These are phyloP conservation scores for Panicum miliaceum DNA, from an alignment of 176 grass and related monocot genomes.

Conservation along the genomic window DNA sequence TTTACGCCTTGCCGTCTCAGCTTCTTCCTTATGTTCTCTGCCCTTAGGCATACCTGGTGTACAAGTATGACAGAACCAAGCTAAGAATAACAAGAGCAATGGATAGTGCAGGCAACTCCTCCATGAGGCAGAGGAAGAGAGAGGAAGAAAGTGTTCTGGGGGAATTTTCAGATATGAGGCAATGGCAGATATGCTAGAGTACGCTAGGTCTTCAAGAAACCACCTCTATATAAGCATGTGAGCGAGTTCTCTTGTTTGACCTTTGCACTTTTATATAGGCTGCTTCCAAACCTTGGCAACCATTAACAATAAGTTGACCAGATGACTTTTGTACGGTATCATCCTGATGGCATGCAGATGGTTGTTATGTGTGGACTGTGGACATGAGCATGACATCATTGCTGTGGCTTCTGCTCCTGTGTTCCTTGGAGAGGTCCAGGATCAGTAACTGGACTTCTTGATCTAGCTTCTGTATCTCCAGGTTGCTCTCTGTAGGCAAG, in stretches of 20 bases:
- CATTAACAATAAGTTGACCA: not conserved
- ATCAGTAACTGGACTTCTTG: no score
- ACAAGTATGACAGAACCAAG: slow-evolving; percentile 50
- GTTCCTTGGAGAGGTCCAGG: no score
- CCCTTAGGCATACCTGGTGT: slow-evolving; percentile 45
- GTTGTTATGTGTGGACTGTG: no score
- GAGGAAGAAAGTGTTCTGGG: slow-evolving; percentile 1
- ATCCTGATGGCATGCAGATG: no score
- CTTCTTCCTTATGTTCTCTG: slow-evolving; percentile 56
- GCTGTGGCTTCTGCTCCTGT: no score
- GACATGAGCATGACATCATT: no score
- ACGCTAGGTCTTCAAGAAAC: not conserved
- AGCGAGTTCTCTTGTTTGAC: slow-evolving; percentile 34
- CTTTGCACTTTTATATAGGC: not conserved
- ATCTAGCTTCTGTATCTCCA: no score
- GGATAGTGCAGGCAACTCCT: slow-evolving; percentile 1
- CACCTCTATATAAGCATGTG: slow-evolving; percentile 33
- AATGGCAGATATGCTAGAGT: slow-evolving; percentile 4
- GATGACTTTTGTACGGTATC: slow-evolving; percentile 3
- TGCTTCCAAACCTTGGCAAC: not conserved
- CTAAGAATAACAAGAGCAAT: slow-evolving; percentile 39
- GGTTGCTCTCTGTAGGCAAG: no score
- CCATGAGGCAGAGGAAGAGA: slow-evolving; percentile 34
- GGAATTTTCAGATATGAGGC: slow-evolving; percentile 25
- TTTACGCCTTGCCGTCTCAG: slow-evolving; percentile 69